phyloP scores from a whole-genome alignment of 2,329 filamentous ascomycete genomes.

The Colletotrichum orchidophilum region DNA sequence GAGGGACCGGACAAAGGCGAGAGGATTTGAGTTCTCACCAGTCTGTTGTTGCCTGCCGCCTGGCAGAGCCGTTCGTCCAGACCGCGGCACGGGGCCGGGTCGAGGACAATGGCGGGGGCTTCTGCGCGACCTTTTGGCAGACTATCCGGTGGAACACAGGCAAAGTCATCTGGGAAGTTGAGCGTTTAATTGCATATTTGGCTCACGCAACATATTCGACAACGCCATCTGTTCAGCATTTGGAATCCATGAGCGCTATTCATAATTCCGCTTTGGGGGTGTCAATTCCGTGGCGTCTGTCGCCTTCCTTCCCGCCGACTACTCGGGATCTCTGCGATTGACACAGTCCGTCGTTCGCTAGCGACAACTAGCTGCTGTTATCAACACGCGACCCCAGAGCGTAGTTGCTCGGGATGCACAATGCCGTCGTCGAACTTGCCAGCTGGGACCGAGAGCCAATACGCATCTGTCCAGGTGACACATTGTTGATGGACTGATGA shows the following conservation, averaged over 20 bases:
- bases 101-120: neutral
- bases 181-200: constrained; percentile 16
- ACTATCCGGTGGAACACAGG: neutral
- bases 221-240: neutral
- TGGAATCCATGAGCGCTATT: neutral
- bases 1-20: neutral
- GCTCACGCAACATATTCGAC: neutral
- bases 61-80: neutral
- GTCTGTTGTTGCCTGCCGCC: neutral
- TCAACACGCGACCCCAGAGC: neutral
- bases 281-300: neutral
- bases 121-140: neutral
- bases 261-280: neutral
- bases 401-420: neutral
- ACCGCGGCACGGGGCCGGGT: neutral
- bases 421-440: neutral
- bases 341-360: neutral
- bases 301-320: constrained; percentile 14
- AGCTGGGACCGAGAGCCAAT: neutral
- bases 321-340: neutral
- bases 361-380: neutral
- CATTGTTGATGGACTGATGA: constrained; percentile 9
- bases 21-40: too few species aligned
- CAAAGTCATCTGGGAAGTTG: too few species aligned
- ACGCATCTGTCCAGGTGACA: constrained; percentile 10